phyloP scores from a whole-genome alignment of 129 eudicot species.

The Solidago caesia region DNA sequence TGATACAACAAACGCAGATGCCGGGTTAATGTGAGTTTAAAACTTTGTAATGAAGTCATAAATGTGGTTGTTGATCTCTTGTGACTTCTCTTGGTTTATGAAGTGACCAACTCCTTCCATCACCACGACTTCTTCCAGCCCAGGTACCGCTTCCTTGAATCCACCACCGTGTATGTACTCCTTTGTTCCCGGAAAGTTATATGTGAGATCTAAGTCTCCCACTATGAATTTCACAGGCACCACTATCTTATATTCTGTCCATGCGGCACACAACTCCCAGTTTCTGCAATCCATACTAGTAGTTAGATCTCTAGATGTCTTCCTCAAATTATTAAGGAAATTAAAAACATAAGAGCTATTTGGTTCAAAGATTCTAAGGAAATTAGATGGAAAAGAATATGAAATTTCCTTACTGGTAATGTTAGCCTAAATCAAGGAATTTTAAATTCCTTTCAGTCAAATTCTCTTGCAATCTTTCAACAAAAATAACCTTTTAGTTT shows the following conservation, averaged over 20 bases:
- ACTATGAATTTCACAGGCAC: constrained; percentile 74
- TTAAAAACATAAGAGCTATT: no score
- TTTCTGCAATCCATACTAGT: no score
- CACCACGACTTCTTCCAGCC: constrained; percentile 59
- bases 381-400: no score
- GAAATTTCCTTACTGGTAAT: no score
- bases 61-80: constrained; percentile 59
- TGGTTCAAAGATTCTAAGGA: no score
- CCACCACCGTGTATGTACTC: constrained; percentile 57
- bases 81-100: constrained; percentile 67
- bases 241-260: constrained; percentile 58
- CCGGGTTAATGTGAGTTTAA: neutral
- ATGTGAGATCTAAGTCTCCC: constrained; percentile 69
- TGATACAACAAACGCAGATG: neutral
- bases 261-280: constrained; percentile 75
- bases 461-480: neutral
- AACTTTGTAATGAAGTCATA: constrained; percentile 67
- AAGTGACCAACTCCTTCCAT: constrained; percentile 87
- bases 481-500: neutral
- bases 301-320: no score
- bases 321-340: no score
- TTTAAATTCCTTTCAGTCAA: no score
- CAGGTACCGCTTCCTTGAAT: constrained; percentile 50
- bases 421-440: no score
- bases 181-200: constrained; percentile 55